Evolutionary conservation across 1,284 basidiomycete species (phyloP), one percentile per base, ranked within the genome.

Genomic region (Phlebopus sp.): DNA sequence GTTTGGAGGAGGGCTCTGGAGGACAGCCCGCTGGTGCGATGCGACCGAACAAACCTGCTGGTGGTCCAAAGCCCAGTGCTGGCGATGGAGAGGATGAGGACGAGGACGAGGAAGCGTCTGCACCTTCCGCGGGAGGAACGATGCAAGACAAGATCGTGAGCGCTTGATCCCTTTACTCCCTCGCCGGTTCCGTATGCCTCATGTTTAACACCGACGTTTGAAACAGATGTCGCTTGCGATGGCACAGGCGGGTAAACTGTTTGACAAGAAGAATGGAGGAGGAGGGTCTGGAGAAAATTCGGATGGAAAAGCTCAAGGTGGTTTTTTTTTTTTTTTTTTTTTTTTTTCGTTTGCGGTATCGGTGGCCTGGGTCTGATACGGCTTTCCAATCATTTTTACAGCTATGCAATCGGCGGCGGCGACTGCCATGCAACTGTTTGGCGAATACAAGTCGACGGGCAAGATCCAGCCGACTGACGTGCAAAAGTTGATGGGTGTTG

Each of bases 381-480:
- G n/a, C n/a, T n/a, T n/a, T n/a, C n/a, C n/a, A n/a, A n/a, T n/a
- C n/a, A n/a, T n/a, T n/a, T n/a, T n/a, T 17, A 34, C 37, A 66
- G 64, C 64, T 18, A 66, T 69, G 64, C 64, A 66, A 44, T 55
- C 64, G 0, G 64, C 64, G n/a, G 66, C 64, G 25, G 54, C 55
- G 31, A 60, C 52, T 2, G 67, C 64, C 15, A 66, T 66, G 64
- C 45, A 64, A 25, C 25, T 66, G 5, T 64, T 56, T n/a, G 0
- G 36, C 0, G 35, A 66, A 42, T 68, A 67, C 47, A 44, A 67
- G 45, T 42, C 32, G 18, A 62, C 53, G 9, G 64, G 67, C 2
- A 55, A 58, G 47, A 44, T 67, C 1, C 59, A 69, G 13, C 17
- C 64, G 14, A 19, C 59, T 0, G 67, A 67, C 44, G 67, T 68